Conservation (phyloP, 2,329 filamentous ascomycete genomes). For the Teratosphaeria destructans region DNA sequence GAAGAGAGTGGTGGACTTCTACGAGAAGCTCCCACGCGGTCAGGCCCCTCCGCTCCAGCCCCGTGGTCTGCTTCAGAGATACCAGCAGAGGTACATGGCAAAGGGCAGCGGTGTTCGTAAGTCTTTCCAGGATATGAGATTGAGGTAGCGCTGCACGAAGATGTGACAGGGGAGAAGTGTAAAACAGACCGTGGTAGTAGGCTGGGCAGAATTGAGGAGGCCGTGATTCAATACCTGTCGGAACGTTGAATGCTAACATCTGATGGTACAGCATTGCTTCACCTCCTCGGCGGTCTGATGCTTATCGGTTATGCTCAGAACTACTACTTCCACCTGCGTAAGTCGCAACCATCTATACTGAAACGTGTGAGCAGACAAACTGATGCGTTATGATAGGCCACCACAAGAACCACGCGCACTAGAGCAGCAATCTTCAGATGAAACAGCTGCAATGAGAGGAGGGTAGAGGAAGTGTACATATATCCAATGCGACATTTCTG, state of each 20-base stretch:
- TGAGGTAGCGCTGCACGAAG: background rate
- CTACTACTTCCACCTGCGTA: slow-evolving; percentile 99
- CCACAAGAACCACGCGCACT: slow-evolving; percentile 99
- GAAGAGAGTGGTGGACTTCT: slow-evolving; percentile 97
- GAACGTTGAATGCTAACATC: background rate
- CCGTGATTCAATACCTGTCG: too few relatives aligned
- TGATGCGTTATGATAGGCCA: slow-evolving; percentile 53
- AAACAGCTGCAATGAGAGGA: background rate
- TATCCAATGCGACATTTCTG: slow-evolving; percentile 3
- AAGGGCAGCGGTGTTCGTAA: slow-evolving; percentile 35
- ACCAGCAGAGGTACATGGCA: slow-evolving; percentile 78
- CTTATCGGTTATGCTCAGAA: slow-evolving; percentile 87
- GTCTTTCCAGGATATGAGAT: background rate
- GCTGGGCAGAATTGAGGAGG: background rate
- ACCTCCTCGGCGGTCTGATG: slow-evolving; percentile 69
- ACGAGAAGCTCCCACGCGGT: slow-evolving; percentile 94
- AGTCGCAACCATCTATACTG: slow-evolving; percentile 40
- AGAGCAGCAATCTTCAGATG: slow-evolving; percentile 26
- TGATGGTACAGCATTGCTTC: slow-evolving; percentile 61
- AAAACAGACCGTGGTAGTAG: background rate
- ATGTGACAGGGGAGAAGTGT: background rate
- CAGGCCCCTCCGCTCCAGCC: slow-evolving; percentile 73
- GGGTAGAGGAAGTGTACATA: slow-evolving; percentile 10
- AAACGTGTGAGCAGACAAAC: too few relatives aligned
- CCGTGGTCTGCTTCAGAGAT: slow-evolving; percentile 74